Percentiles rank a stretch among this genome's conserved stretches.
These are phyloP conservation scores for Ambrosiella cleistominuta DNA, from an alignment of 2,329 filamentous ascomycete genomes.

Conservation along the genomic window DNA sequence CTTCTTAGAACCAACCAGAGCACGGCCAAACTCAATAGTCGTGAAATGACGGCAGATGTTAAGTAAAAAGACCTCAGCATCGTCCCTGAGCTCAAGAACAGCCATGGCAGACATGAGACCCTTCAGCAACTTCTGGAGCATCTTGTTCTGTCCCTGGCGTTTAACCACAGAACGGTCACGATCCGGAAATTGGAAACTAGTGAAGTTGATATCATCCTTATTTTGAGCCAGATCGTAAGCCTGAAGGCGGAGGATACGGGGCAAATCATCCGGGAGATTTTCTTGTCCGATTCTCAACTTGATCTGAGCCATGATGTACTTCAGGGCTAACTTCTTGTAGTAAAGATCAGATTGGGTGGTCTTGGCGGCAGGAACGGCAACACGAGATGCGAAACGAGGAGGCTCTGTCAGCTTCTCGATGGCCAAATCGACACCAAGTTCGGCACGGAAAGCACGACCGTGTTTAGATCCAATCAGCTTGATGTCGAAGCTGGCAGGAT, in stretches of 20 bases:
- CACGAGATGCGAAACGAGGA: conserved; percentile 36
- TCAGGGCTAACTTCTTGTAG: conserved; percentile 86
- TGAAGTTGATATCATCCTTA: conserved; percentile 53
- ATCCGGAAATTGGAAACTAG: conserved; percentile 58
- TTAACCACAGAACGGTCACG: conserved; percentile 71
- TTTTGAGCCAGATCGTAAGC: conserved; percentile 65
- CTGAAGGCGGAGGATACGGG: conserved; percentile 68
- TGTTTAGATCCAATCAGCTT: conserved; percentile 77
- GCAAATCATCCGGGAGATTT: conserved; percentile 73
- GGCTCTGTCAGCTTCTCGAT: conserved; percentile 74
- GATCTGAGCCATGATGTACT: conserved; percentile 71
- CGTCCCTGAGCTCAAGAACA: conserved; percentile 59
- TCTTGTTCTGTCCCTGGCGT: conserved; percentile 66
- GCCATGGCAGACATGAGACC: conserved; percentile 75
- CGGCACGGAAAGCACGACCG: conserved; percentile 72
- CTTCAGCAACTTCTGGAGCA: conserved; percentile 73
- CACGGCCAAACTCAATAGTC: conserved; percentile 71
- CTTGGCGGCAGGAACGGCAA: conserved; percentile 23
- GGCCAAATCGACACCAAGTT: conserved; percentile 73
- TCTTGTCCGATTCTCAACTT: conserved; percentile 84
- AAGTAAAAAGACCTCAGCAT: conserved; percentile 56
- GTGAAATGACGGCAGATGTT: conserved; percentile 82
- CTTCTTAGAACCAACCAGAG: conserved; percentile 67
- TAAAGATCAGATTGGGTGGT: conserved; percentile 54
- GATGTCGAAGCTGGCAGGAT: conserved; percentile 72